These are phyloP conservation scores for Umbilicus rupestris DNA, from an alignment of 164 flowering plant genomes.

Conservation along the genomic window DNA sequence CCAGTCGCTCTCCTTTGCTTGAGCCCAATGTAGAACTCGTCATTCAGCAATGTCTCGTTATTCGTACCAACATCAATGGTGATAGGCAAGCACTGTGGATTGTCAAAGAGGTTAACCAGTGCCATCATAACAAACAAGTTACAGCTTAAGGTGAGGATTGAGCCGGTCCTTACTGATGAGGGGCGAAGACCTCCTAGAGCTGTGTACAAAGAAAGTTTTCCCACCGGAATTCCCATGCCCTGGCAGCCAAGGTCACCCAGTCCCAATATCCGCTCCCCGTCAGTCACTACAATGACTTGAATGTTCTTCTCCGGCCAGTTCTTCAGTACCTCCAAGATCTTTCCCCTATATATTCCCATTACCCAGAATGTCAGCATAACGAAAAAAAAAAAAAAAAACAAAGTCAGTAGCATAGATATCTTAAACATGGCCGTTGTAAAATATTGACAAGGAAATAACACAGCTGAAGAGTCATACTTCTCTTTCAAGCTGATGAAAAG, in stretches of 20 bases:
- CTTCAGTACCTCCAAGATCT: constrained; percentile 66
- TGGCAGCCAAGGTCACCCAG: constrained; percentile 94
- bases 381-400: too few relatives aligned
- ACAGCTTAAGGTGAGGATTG: neutral
- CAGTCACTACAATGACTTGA: constrained; percentile 85
- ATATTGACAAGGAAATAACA: neutral
- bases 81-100: constrained; percentile 69
- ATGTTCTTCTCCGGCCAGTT: constrained; percentile 90
- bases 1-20: constrained; percentile 76
- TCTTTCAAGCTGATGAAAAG: constrained; percentile 77
- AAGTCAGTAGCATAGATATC: neutral
- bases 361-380: constrained; percentile 4
- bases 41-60: constrained; percentile 60
- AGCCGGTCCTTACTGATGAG: constrained; percentile 47
- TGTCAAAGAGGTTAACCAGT: neutral
- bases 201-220: constrained; percentile 73
- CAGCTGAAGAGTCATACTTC: constrained; percentile 30
- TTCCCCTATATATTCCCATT: constrained; percentile 36
- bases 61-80: constrained; percentile 92
- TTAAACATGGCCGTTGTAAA: neutral
- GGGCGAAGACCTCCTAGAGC: constrained; percentile 89
- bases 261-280: constrained; percentile 81
- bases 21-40: constrained; percentile 83
- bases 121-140: neutral
- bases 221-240: constrained; percentile 97